Percentiles rank a stretch among this genome's conserved stretches.
Evolutionary conservation across 2,329 filamentous ascomycete genomes (phyloP).

Genomic region (Calonectria hawksworthii): DNA sequence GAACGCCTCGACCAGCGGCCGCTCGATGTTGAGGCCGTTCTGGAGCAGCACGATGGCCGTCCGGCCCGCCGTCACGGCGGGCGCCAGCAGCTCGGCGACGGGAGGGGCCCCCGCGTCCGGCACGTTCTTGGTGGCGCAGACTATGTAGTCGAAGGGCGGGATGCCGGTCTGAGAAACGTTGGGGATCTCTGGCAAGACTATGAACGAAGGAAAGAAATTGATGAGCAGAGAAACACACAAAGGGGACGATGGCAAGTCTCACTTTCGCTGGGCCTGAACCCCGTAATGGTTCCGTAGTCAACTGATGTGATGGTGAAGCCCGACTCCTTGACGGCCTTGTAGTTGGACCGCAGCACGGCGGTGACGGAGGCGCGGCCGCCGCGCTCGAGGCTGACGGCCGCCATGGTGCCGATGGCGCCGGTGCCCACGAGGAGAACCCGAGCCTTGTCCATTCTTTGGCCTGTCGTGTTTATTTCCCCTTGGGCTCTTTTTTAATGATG

Average conservation of each 20-base stretch:
- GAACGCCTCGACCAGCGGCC: conserved; percentile 36
- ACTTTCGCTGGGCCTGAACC: conserved; percentile 41
- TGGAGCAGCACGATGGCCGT: conserved; percentile 42
- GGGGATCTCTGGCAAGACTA: conserved; percentile 38
- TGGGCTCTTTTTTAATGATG: not conserved
- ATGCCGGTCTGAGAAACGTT: conserved; percentile 31
- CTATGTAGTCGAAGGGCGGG: conserved; percentile 42
- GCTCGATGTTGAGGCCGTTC: conserved; percentile 45
- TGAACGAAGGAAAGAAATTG: not conserved
- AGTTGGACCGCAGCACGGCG: conserved; percentile 44
- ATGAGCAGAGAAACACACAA: conserved; percentile 5
- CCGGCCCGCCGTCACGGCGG: conserved; percentile 37
- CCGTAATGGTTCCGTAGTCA: conserved; percentile 38
- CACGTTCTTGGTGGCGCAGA: conserved; percentile 44
- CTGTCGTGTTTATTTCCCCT: not conserved
- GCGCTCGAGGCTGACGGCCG: conserved; percentile 40
- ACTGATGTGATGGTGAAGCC: conserved; percentile 43
- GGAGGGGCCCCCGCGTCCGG: conserved; percentile 34
- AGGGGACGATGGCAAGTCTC: not conserved
- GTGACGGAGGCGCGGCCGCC: conserved; percentile 41
- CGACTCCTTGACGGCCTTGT: conserved; percentile 34
- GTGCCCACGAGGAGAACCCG: conserved; percentile 36
- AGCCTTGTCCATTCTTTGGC: conserved; percentile 2
- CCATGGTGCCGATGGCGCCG: conserved; percentile 44
- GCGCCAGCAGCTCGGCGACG: conserved; percentile 38